Conservation (phyloP, 2,329 filamentous ascomycete genomes). For the Cyphellophora attinorum region DNA sequence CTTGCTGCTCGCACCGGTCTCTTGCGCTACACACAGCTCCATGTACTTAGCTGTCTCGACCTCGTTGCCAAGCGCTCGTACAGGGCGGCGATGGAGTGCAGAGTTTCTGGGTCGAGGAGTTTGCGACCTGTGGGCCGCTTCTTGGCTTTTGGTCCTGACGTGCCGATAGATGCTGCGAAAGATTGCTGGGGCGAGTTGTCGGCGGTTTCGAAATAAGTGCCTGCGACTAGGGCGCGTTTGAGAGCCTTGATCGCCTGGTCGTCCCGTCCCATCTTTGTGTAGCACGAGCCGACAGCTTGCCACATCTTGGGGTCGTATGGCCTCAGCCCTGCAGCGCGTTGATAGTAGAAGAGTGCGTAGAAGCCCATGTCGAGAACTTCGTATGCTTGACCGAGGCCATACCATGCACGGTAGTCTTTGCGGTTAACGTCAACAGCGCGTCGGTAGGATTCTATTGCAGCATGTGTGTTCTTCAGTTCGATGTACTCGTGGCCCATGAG, state of each 20-base stretch:
- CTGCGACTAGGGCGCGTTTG: slow-evolving; percentile 81
- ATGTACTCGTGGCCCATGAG: slow-evolving; percentile 99
- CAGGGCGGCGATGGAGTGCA: slow-evolving; percentile 81
- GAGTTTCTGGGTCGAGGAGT: slow-evolving; percentile 77
- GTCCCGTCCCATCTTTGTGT: slow-evolving; percentile 77
- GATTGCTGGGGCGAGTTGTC: slow-evolving; percentile 29
- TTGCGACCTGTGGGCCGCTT: slow-evolving; percentile 23
- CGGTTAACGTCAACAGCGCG: slow-evolving; percentile 92
- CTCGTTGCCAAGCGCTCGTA: slow-evolving; percentile 71
- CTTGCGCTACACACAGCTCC: slow-evolving; percentile 89
- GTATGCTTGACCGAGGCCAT: slow-evolving; percentile 91
- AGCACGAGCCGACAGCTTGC: slow-evolving; percentile 88
- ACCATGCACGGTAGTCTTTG: slow-evolving; percentile 96
- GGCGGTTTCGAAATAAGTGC: slow-evolving; percentile 70
- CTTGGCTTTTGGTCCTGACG: slow-evolving; percentile 5
- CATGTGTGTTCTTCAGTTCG: slow-evolving; percentile 96
- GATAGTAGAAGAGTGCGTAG: slow-evolving; percentile 96
- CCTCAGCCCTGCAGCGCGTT: slow-evolving; percentile 83
- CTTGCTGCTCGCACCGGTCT: slow-evolving; percentile 56
- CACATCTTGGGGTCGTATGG: slow-evolving; percentile 98
- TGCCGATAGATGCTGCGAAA: slow-evolving; percentile 15
- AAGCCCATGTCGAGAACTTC: slow-evolving; percentile 97
- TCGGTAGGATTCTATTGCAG: slow-evolving; percentile 92
- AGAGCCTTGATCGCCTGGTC: slow-evolving; percentile 91
- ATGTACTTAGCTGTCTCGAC: slow-evolving; percentile 82